A percentile compares a stretch with the other conserved stretches of the same genome.
These are phyloP conservation scores for Marchantia polymorpha DNA, from an alignment of 225 moss, liverwort and hornwort species.

Conservation along the genomic window DNA sequence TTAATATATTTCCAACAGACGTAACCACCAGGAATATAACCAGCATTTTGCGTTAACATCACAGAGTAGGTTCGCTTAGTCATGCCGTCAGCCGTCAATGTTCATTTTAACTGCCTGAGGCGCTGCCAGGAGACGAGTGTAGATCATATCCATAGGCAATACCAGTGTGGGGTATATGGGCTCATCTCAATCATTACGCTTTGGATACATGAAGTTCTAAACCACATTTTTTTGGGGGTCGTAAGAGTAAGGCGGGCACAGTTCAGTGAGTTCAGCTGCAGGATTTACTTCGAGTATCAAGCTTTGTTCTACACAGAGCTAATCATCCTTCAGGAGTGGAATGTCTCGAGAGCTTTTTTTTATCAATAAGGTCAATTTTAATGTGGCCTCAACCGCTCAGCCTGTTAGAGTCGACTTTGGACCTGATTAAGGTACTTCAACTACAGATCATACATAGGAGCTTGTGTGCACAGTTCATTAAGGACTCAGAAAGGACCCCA, in stretches of 20 bases:
- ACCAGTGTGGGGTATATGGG: constrained; percentile 19
- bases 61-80: constrained; percentile 19
- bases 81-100: constrained; percentile 15
- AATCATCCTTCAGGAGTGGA: constrained; percentile 11
- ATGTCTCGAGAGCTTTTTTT: constrained; percentile 6
- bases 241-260: constrained; percentile 9
- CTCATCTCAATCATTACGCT: constrained; percentile 2
- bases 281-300: constrained; percentile 7
- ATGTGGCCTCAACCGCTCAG: constrained; percentile 10
- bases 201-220: constrained; percentile 16
- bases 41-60: constrained; percentile 15
- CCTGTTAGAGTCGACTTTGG: constrained; percentile 5
- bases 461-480: constrained; percentile 16
- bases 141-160: constrained; percentile 22
- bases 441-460: constrained; percentile 8
- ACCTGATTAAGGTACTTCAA: constrained; percentile 13
- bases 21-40: constrained; percentile 24
- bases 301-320: constrained; percentile 16
- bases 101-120: constrained; percentile 12
- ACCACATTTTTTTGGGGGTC: constrained; percentile 19
- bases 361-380: constrained; percentile 9
- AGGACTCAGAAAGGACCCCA: constrained; percentile 8
- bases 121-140: not conserved
- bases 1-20: constrained; percentile 12
- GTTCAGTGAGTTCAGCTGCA: not conserved